Conservation (phyloP, 2,329 filamentous ascomycete species). For the Rosellinia necatrix region DNA sequence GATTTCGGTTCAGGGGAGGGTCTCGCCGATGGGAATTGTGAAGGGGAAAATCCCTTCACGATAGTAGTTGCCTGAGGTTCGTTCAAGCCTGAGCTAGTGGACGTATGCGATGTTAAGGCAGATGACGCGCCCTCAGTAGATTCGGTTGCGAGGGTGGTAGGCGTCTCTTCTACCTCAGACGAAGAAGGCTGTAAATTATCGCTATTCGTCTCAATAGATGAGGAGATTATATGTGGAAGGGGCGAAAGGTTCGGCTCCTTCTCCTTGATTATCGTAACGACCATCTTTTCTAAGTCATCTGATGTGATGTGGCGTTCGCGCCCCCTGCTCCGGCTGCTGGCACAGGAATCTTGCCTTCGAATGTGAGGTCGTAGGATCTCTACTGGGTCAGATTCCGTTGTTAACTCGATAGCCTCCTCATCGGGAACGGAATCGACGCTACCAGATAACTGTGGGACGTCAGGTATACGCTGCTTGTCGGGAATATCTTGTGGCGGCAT, state of each 20-base stretch:
- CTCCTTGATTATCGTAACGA: slow-evolving; percentile 89
- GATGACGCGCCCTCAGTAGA: slow-evolving; percentile 34
- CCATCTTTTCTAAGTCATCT: slow-evolving; percentile 90
- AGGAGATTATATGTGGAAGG: slow-evolving; percentile 50
- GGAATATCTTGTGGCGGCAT: slow-evolving; percentile 57
- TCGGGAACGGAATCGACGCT: slow-evolving; percentile 77
- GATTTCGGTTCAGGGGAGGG: slow-evolving; percentile 55
- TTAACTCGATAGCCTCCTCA: slow-evolving; percentile 67
- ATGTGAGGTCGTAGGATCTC: slow-evolving; percentile 70
- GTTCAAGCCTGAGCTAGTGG: slow-evolving; percentile 50
- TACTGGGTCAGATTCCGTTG: slow-evolving; percentile 57
- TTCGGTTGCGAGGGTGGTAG: slow-evolving; percentile 41
- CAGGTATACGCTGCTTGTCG: slow-evolving; percentile 48
- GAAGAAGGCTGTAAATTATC: slow-evolving; percentile 45
- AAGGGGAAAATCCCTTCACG: slow-evolving; percentile 84
- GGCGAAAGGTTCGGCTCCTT: slow-evolving; percentile 68
- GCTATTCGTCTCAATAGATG: slow-evolving; percentile 49
- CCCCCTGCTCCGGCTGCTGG: slow-evolving; percentile 71
- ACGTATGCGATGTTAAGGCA: slow-evolving; percentile 22
- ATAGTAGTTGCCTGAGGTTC: slow-evolving; percentile 55
- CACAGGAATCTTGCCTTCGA: slow-evolving; percentile 71
- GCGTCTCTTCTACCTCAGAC: slow-evolving; percentile 63
- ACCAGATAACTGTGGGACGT: slow-evolving; percentile 73
- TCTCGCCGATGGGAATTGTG: slow-evolving; percentile 55
- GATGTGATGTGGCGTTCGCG: slow-evolving; percentile 91